Evolutionary conservation across 345 rosid species (phyloP).

Genomic region (Lumnitzera racemosa): DNA sequence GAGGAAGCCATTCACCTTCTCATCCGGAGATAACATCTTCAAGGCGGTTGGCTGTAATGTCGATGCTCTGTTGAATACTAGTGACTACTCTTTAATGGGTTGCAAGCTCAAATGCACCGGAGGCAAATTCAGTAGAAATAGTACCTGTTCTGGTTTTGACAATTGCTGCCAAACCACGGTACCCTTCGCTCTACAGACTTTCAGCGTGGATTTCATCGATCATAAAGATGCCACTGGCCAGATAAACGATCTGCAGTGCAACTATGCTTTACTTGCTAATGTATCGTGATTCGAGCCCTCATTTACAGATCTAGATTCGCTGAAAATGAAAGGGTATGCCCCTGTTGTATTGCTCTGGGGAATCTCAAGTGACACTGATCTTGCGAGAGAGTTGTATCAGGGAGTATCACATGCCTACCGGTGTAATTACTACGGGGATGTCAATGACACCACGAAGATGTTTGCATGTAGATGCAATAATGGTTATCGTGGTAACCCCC

Average conservation of each 20-base stretch:
- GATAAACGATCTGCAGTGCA: not conserved
- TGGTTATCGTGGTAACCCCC: too few species aligned
- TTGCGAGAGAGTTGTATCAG: not conserved
- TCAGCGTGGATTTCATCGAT: constrained; percentile 2
- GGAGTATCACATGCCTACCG: too few species aligned
- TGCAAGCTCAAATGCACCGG: not conserved
- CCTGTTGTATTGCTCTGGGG: constrained; percentile 11
- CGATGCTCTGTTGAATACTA: not conserved
- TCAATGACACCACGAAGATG: too few species aligned
- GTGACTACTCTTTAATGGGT: not conserved
- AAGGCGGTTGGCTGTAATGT: constrained; percentile 4
- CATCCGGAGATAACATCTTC: not conserved
- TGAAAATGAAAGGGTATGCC: not conserved
- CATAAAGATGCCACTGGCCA: too few species aligned
- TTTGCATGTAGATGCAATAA: too few species aligned
- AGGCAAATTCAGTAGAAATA: not conserved
- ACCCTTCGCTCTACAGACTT: not conserved
- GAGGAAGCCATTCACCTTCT: not conserved
- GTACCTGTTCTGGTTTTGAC: too few species aligned
- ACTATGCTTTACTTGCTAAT: constrained; percentile 5
- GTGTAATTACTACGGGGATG: too few species aligned
- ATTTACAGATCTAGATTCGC: too few species aligned
- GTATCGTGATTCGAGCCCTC: not conserved
- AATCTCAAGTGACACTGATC: not conserved
- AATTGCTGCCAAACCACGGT: constrained; percentile 4